Percentiles rank a stretch among this genome's conserved stretches.
phyloP scores from a whole-genome alignment of 2,329 filamentous ascomycete genomes.

The Celoporthe dispersa region DNA sequence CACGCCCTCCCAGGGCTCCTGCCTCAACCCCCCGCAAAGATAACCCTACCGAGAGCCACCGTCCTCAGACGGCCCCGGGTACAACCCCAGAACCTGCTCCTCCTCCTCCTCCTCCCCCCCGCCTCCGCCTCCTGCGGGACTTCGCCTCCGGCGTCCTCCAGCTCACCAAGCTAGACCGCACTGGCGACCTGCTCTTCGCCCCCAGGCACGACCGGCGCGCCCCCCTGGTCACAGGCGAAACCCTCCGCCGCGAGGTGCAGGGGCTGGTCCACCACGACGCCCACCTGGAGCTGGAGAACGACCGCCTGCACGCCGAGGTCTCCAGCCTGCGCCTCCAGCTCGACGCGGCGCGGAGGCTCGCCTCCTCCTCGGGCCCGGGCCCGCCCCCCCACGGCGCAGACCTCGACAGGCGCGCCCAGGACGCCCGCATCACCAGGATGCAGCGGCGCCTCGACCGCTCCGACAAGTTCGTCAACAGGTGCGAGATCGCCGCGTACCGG shows the following conservation, averaged over 20 bases:
- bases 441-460: conserved; percentile 54
- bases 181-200: conserved; percentile 50
- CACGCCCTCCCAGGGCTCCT: not conserved
- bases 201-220: conserved; percentile 52
- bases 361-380: conserved; percentile 22
- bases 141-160: conserved; percentile 46
- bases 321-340: conserved; percentile 55
- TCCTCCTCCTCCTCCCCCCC: conserved; percentile 52
- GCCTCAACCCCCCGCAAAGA: no score
- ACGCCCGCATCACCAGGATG: conserved; percentile 63
- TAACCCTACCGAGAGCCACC: not conserved
- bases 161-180: not conserved
- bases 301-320: conserved; percentile 57
- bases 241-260: conserved; percentile 62
- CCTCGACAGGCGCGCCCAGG: conserved; percentile 54
- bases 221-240: conserved; percentile 63
- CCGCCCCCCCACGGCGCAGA: conserved; percentile 30
- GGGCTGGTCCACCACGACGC: conserved; percentile 61
- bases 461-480: conserved; percentile 64
- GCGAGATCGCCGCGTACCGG: conserved; percentile 66
- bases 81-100: conserved; percentile 36
- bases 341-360: conserved; percentile 42
- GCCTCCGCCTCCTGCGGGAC: conserved; percentile 60
- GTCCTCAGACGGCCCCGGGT: no score
- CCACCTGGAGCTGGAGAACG: conserved; percentile 58